phyloP scores from a whole-genome alignment of 257 asterid genomes.

The Nicotiana paniculata region DNA sequence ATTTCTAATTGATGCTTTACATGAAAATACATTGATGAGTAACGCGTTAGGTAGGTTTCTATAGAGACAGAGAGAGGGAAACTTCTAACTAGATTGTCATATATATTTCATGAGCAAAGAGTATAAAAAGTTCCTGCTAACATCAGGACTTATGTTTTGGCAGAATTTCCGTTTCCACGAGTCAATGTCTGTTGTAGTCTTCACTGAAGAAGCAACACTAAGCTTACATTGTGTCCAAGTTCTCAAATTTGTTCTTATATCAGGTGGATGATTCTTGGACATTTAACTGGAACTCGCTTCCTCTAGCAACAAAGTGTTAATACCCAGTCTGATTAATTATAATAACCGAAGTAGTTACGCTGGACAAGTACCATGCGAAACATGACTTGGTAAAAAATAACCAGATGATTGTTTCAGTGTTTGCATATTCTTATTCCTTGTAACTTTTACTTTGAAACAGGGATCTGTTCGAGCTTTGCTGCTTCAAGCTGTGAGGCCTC shows the following conservation, averaged over 20 bases:
- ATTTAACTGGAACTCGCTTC: background rate
- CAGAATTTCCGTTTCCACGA: background rate
- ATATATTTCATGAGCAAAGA: background rate
- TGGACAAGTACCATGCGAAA: background rate
- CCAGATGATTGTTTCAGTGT: background rate
- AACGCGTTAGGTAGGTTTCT: background rate
- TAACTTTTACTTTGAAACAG: conserved; percentile 15
- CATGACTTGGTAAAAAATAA: background rate
- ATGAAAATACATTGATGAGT: background rate
- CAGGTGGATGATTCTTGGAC: background rate
- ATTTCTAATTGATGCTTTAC: background rate
- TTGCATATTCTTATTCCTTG: background rate
- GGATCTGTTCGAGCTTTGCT: conserved; percentile 19
- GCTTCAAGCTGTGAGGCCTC: conserved; percentile 26
- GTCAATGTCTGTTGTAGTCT: background rate
- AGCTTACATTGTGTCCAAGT: background rate
- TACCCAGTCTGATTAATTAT: background rate
- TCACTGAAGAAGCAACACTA: background rate
- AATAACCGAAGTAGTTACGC: background rate
- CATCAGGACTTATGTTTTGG: background rate
- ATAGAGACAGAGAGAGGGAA: background rate
- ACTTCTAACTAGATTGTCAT: background rate
- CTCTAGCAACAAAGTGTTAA: background rate
- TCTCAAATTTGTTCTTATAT: background rate
- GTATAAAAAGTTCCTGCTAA: background rate